phyloP scores from a whole-genome alignment of 2,329 filamentous ascomycete species.

The Sporothrix phasma region DNA sequence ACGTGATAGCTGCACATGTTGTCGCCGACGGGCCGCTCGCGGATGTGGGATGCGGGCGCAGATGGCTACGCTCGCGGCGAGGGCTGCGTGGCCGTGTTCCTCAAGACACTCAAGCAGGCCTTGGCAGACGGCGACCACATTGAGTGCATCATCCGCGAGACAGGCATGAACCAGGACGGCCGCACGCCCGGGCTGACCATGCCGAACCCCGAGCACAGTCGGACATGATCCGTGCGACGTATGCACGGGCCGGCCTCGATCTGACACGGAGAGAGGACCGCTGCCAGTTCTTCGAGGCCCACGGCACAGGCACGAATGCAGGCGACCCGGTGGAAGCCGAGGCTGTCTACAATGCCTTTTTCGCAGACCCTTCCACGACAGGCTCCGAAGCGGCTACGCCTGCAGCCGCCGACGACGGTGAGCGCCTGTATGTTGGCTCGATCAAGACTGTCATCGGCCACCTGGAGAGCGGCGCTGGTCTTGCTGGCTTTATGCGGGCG shows the following conservation, averaged over 20 bases:
- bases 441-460: conserved; percentile 40
- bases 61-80: conserved; percentile 52
- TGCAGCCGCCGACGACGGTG: neutral
- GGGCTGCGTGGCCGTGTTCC: conserved; percentile 39
- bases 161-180: conserved; percentile 42
- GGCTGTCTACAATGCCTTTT: conserved; percentile 35
- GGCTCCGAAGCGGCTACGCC: neutral
- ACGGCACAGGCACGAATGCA: conserved; percentile 30
- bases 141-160: conserved; percentile 38
- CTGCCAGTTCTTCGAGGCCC: conserved; percentile 39
- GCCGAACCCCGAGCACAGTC: conserved; percentile 39
- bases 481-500: conserved; percentile 39
- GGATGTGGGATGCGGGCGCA: conserved; percentile 40
- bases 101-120: conserved; percentile 43
- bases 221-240: conserved; percentile 35
- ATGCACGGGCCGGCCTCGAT: conserved; percentile 34
- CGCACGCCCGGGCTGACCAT: conserved; percentile 43
- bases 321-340: conserved; percentile 30
- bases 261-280: conserved; percentile 24
- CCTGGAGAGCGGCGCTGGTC: conserved; percentile 39
- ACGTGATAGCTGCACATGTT: conserved; percentile 31
- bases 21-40: conserved; percentile 34
- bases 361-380: conserved; percentile 14
- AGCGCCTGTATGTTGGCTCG: conserved; percentile 30
- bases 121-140: conserved; percentile 40